Conservation (phyloP, 202 grass and related monocot genomes). For the Digitaria exilis region DNA sequence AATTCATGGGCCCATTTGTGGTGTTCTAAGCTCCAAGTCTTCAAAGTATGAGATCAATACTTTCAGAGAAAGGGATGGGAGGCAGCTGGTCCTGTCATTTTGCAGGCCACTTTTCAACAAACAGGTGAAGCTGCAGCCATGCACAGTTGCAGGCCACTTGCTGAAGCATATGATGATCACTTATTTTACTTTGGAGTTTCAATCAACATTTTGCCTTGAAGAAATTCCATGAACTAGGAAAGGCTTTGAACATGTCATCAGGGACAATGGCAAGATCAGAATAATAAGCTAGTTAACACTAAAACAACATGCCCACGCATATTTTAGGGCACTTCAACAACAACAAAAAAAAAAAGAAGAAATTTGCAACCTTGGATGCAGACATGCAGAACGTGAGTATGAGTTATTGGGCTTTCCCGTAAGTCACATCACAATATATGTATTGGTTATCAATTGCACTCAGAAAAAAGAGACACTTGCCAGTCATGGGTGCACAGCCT, state of each 20-base stretch:
- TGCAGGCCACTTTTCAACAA: conserved; percentile 28
- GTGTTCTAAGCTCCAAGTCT: conserved; percentile 40
- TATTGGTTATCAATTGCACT: background rate
- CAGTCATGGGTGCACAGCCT: background rate
- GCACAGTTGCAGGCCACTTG: background rate
- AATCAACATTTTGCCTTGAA: background rate
- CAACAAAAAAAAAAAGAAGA: background rate
- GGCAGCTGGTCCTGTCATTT: background rate
- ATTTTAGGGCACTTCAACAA: background rate
- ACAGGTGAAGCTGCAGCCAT: background rate
- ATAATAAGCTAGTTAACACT: background rate
- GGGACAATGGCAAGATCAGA: background rate
- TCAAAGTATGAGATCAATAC: conserved; percentile 15
- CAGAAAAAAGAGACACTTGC: background rate
- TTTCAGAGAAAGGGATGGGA: conserved; percentile 24
- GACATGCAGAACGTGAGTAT: background rate
- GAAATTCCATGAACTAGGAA: background rate
- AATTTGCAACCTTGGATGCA: background rate
- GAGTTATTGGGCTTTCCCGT: background rate
- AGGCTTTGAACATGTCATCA: background rate
- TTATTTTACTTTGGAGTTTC: conserved; percentile 3
- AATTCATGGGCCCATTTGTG: background rate
- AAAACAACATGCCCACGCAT: background rate
- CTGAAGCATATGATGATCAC: background rate
- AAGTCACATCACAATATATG: background rate